Percentiles rank a stretch among this genome's conserved stretches.
These are phyloP conservation scores for Alternaria panax DNA, from an alignment of 2,329 filamentous ascomycete genomes.

Conservation along the genomic window DNA sequence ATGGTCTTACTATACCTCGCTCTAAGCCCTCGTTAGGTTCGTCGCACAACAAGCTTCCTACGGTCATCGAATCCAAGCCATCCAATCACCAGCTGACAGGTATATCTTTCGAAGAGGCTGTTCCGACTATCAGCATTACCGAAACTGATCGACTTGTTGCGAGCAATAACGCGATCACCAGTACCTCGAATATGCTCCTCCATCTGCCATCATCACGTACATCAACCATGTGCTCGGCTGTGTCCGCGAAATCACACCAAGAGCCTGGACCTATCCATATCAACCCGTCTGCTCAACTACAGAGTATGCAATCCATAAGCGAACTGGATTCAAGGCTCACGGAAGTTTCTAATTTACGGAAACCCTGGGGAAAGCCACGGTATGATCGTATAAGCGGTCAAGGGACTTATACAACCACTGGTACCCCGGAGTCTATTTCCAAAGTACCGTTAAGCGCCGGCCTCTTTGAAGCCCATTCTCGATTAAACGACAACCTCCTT, in stretches of 20 bases:
- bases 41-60: conserved; percentile 1
- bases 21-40: neutral
- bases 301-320: conserved; percentile 18
- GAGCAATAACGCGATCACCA: neutral
- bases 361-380: neutral
- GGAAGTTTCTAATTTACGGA: neutral
- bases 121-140: neutral
- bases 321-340: conserved; percentile 2
- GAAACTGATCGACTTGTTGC: neutral
- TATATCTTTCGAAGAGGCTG: neutral
- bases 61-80: neutral
- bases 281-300: conserved; percentile 11
- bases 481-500: neutral
- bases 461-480: conserved; percentile 6
- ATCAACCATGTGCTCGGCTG: conserved; percentile 9
- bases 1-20: conserved; percentile 1
- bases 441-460: neutral
- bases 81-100: neutral
- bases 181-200: neutral
- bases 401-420: neutral
- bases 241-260: conserved; percentile 9
- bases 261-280: conserved; percentile 14
- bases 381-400: neutral
- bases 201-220: conserved; percentile 5
- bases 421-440: conserved; percentile 11